These are phyloP conservation scores for Tuber aestivum DNA, from an alignment of 495 filamentous ascomycete genomes.

Conservation along the genomic window DNA sequence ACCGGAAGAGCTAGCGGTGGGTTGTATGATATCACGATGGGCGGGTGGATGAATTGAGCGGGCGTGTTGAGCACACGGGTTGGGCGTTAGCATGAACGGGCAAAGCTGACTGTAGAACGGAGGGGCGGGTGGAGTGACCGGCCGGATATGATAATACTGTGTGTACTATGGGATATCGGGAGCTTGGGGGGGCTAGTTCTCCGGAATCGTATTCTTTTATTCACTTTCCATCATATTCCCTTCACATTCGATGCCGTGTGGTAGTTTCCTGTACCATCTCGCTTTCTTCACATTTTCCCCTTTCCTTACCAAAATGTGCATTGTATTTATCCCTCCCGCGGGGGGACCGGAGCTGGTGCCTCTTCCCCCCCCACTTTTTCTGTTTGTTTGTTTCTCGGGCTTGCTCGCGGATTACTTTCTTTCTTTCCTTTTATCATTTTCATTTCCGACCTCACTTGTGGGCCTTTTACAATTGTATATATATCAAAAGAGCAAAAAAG, in stretches of 20 bases:
- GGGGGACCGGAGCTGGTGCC: not conserved
- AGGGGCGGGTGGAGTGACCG: no score
- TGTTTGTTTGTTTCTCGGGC: not conserved
- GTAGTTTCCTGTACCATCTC: not conserved
- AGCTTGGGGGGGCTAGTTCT: not conserved
- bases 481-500: not conserved
- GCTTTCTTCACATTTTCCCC: not conserved
- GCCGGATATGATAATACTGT: not conserved
- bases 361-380: no score
- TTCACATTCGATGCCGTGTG: not conserved
- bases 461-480: not conserved
- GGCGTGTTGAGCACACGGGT: not conserved
- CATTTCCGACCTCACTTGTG: not conserved
- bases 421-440: no score
- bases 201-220: not conserved
- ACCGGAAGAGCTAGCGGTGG: constrained; percentile 4
- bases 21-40: constrained; percentile 15
- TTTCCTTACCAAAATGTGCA: not conserved
- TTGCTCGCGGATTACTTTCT: not conserved
- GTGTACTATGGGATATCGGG: not conserved
- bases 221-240: not conserved
- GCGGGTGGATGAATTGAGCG: not conserved
- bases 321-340: not conserved
- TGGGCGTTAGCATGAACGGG: not conserved
- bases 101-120: not conserved